These are phyloP conservation scores for Fonsecaea multimorphosa DNA, from an alignment of 2,329 filamentous ascomycete genomes.

Conservation along the genomic window DNA sequence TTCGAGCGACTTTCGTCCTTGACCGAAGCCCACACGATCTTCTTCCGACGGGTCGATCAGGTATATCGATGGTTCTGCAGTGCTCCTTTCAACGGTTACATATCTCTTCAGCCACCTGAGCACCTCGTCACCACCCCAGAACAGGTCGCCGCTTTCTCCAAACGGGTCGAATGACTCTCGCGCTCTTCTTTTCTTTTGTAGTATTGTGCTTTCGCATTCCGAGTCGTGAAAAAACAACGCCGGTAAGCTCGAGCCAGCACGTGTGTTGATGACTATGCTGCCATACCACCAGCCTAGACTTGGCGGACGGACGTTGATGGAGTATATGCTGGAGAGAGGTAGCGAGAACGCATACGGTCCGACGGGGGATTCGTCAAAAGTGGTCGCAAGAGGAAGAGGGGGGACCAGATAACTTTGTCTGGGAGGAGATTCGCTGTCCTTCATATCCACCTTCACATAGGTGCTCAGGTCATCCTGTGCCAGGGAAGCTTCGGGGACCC, in stretches of 20 bases:
- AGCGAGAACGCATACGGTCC: constrained; percentile 91
- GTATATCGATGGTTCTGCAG: constrained; percentile 87
- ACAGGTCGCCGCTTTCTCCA: constrained; percentile 81
- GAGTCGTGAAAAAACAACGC: constrained; percentile 97
- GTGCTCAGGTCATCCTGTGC: constrained; percentile 79
- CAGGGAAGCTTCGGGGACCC: constrained; percentile 88
- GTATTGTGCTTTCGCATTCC: constrained; percentile 92
- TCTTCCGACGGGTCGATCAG: constrained; percentile 85
- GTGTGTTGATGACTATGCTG: constrained; percentile 89
- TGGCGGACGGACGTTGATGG: constrained; percentile 84
- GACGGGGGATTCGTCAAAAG: constrained; percentile 67
- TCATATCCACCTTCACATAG: constrained; percentile 94
- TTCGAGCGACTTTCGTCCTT: constrained; percentile 59
- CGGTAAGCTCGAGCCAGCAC: constrained; percentile 89
- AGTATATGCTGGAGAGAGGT: constrained; percentile 88
- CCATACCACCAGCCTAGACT: constrained; percentile 99
- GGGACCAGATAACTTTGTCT: constrained; percentile 90
- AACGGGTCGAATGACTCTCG: constrained; percentile 90
- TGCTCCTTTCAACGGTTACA: constrained; percentile 79
- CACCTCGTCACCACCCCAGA: constrained; percentile 97
- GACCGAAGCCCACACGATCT: constrained; percentile 80
- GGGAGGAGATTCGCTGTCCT: constrained; percentile 78
- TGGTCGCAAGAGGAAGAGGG: constrained; percentile 83
- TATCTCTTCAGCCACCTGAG: constrained; percentile 88
- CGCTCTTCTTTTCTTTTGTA: constrained; percentile 86